Evolutionary conservation across 2,329 filamentous ascomycete species (phyloP).

Genomic region (Alternaria angustiovoidea): DNA sequence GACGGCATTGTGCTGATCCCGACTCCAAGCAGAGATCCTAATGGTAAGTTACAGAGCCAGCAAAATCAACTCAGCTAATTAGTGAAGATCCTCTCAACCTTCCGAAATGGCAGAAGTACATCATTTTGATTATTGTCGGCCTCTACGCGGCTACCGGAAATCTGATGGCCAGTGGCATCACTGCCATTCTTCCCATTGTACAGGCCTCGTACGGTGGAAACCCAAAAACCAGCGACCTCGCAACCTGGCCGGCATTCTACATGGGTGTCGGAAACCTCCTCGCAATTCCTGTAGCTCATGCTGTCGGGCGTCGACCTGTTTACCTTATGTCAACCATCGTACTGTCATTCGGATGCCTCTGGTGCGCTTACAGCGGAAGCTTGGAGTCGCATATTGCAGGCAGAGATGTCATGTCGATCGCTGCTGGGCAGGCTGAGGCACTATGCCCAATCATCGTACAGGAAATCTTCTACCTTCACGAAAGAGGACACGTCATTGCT

Average conservation of each 20-base stretch:
- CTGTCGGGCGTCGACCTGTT: constrained; percentile 18
- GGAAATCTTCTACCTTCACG: constrained; percentile 20
- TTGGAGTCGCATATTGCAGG: constrained; percentile 19
- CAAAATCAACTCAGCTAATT: background rate
- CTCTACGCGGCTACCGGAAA: constrained; percentile 18
- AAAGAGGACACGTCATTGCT: constrained; percentile 17
- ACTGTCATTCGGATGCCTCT: constrained; percentile 15
- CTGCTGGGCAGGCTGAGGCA: constrained; percentile 21
- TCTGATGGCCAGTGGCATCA: constrained; percentile 21
- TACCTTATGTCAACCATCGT: constrained; percentile 18
- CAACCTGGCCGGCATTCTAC: constrained; percentile 22
- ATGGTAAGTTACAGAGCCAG: constrained; percentile 6
- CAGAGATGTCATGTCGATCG: constrained; percentile 21
- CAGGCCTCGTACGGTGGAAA: constrained; percentile 11
- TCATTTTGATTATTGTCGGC: constrained; percentile 20
- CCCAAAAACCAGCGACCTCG: constrained; percentile 15
- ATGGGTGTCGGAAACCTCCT: constrained; percentile 22
- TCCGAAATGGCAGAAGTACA: constrained; percentile 19
- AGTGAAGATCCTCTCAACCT: constrained; percentile 16
- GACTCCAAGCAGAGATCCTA: constrained; percentile 19
- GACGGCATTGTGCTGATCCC: constrained; percentile 23
- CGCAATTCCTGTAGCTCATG: constrained; percentile 19
- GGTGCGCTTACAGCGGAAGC: constrained; percentile 3
- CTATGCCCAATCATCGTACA: constrained; percentile 19
- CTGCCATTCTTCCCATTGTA: constrained; percentile 17